phyloP scores from a whole-genome alignment of 108 stramenopile species.

The Cyclotella sp. region DNA sequence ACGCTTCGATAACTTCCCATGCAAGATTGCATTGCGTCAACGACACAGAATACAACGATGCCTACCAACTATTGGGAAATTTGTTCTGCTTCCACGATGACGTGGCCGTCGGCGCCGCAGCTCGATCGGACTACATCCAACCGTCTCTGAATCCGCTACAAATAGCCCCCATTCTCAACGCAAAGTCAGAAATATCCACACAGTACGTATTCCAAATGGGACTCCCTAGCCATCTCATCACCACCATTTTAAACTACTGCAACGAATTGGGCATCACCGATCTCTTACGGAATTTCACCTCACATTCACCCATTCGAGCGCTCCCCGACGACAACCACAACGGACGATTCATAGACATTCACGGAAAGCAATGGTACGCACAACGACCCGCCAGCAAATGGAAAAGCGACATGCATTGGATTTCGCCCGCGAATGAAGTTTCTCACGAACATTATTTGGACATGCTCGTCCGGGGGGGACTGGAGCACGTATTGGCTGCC shows the following conservation, averaged over 20 bases:
- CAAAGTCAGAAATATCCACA: slow-evolving; percentile 7
- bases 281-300: slow-evolving; percentile 33
- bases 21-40: neutral
- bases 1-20: neutral
- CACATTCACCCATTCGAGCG: slow-evolving; percentile 9
- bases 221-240: slow-evolving; percentile 31
- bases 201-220: slow-evolving; percentile 52
- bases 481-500: slow-evolving; percentile 56
- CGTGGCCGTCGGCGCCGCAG: neutral
- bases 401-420: slow-evolving; percentile 70
- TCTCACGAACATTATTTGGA: slow-evolving; percentile 60
- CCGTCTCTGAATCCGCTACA: slow-evolving; percentile 16
- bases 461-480: slow-evolving; percentile 52
- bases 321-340: slow-evolving; percentile 1
- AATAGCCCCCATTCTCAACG: slow-evolving; percentile 25
- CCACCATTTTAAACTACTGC: slow-evolving; percentile 46
- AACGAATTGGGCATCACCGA: slow-evolving; percentile 51
- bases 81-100: slow-evolving; percentile 4
- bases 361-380: slow-evolving; percentile 63
- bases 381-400: slow-evolving; percentile 56
- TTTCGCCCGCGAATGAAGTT: slow-evolving; percentile 63
- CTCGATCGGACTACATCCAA: slow-evolving; percentile 31
- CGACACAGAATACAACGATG: neutral
- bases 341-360: slow-evolving; percentile 42
- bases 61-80: neutral